Base-by-base conservation (phyloP, 2,329 filamentous ascomycete genomes). In the Juglanconis juglandina region DNA sequence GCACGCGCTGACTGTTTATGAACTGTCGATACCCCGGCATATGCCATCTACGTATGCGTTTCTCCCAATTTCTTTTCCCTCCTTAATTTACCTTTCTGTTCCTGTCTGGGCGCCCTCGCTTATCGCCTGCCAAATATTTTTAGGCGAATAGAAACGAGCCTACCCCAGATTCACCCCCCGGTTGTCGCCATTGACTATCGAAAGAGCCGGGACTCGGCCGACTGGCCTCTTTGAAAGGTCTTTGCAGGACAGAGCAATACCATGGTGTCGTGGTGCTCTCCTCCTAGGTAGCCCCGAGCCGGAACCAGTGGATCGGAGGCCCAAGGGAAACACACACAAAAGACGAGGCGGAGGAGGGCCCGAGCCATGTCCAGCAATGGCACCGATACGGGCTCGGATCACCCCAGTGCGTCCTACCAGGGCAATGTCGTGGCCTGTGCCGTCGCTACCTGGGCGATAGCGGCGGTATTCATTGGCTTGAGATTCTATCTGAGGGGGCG, bases 401-500 rank as follows among this genome's bases (percentile, higher is more conserved):
- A 62, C 51, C 42, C 41, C 59, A 39, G 42, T 53, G 41, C 37
- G 46, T 62, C 60, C 34, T 49, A 35, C 24, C 61, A 63, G 41
- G 34, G 46, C 24, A 54, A 49, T 24, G 60, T 64, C 37, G 32
- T 65, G 34, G 63, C 33, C 14, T 65, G 63, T 47, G 58, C 58
- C 17, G 49, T 46, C 13, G 35, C 50, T 11, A 65, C 56, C 42
- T 61, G 61, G 55, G 37, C 41, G 24, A 60, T 74, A 33, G 69
- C 72, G 2, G 71, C 69, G 17, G 14, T 69, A 0, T 62, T 72
- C n/a, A 66, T 71, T 30, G 54, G 62, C 6, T 35, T 70, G 34
- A 71, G 72, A 4, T 65, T 74, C 44, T 73, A 70, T 46, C 71
- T 72, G 33, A 62, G 72, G 57, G 64, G 68, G 5, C 61, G 65